Evolutionary conservation across 1,139 yeast species (phyloP).

Genomic region (Spencermartinsiella ligniputridi): DNA sequence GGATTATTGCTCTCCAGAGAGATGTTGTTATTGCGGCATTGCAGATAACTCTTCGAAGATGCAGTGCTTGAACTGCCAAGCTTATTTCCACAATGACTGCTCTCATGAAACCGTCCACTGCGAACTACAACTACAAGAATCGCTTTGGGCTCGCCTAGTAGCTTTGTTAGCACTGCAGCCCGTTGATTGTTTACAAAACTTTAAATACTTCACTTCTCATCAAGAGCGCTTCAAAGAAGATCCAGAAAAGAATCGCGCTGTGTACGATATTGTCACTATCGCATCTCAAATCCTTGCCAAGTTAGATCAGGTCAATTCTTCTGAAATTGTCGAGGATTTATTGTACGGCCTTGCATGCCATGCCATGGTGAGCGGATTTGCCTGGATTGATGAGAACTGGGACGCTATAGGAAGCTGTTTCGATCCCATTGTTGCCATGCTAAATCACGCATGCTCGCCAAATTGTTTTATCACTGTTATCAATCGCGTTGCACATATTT

Average conservation of each 20-base stretch:
- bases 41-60: background rate
- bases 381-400: slow-evolving; percentile 5
- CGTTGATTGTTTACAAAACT: background rate
- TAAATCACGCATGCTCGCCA: slow-evolving; percentile 11
- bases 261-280: no score
- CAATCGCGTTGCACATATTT: slow-evolving; percentile 1
- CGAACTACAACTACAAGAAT: no score
- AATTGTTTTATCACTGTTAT: slow-evolving; percentile 6
- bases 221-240: background rate
- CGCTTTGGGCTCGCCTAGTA: background rate
- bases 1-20: background rate
- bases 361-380: slow-evolving; percentile 3
- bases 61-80: background rate
- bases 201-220: background rate
- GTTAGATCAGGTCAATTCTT: background rate
- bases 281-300: no score
- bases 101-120: background rate
- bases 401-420: slow-evolving; percentile 7
- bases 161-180: background rate
- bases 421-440: slow-evolving; percentile 8
- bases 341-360: background rate
- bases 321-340: background rate
- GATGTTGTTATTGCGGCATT: background rate
- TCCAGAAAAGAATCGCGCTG: no score
- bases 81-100: background rate